Conservation (phyloP, 495 filamentous ascomycete species). For the Aspergillus campestris region DNA sequence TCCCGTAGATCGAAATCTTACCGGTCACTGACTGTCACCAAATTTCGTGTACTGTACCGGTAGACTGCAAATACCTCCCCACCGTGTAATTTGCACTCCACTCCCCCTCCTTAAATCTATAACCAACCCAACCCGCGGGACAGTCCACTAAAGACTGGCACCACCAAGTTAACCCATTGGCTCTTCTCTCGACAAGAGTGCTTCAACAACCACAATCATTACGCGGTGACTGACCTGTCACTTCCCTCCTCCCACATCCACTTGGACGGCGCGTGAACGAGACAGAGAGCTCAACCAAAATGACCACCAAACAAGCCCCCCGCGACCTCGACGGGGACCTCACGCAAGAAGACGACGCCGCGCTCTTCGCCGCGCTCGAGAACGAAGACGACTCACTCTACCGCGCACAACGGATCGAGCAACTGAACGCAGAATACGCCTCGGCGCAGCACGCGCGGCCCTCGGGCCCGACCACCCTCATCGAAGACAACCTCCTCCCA, state of each 20-base stretch:
- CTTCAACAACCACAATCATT: too few species aligned
- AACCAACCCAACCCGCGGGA: too few species aligned
- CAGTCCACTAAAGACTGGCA: too few species aligned
- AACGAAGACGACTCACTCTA: conserved; percentile 54
- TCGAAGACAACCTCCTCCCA: conserved; percentile 39
- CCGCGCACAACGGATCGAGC: conserved; percentile 61
- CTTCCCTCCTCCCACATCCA: background rate
- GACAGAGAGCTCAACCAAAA: background rate
- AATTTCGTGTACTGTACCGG: too few species aligned
- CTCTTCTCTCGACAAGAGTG: too few species aligned
- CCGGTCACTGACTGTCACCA: too few species aligned
- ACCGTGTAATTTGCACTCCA: too few species aligned
- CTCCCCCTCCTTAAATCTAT: too few species aligned
- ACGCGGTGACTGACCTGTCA: too few species aligned
- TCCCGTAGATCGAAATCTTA: too few species aligned
- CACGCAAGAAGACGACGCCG: conserved; percentile 50
- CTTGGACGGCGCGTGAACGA: background rate
- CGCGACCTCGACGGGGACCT: conserved; percentile 29
- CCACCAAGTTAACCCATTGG: too few species aligned
- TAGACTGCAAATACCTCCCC: too few species aligned
- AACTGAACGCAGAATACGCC: conserved; percentile 57
- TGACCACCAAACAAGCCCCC: background rate
- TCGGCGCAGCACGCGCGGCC: conserved; percentile 31
- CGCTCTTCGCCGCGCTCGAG: conserved; percentile 62
- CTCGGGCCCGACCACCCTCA: conserved; percentile 19